phyloP scores from a whole-genome alignment of 2,329 filamentous ascomycete genomes.

The Raffaelea albimanens region DNA sequence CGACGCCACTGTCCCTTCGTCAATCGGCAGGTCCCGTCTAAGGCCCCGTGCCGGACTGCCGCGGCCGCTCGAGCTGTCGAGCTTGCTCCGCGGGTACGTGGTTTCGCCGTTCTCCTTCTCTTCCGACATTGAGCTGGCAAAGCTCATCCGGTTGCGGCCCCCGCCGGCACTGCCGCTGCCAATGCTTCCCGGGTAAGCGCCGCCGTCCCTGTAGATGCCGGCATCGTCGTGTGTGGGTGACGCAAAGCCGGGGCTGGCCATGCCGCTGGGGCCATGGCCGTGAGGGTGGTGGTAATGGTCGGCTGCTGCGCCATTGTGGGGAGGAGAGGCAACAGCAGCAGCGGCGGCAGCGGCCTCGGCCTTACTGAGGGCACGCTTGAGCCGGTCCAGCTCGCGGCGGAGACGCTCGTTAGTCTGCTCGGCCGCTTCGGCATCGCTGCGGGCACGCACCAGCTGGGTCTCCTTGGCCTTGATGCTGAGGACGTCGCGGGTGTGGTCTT shows the following conservation, averaged over 20 bases:
- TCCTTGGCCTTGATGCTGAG: conserved; percentile 97
- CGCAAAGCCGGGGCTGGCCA: conserved; percentile 26
- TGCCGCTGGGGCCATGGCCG: conserved; percentile 6
- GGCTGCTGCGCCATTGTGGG: not conserved
- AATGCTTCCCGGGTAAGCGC: conserved; percentile 20
- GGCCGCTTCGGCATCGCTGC: conserved; percentile 80
- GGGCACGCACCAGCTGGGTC: conserved; percentile 85
- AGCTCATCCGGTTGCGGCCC: conserved; percentile 45
- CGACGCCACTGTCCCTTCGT: conserved; percentile 12
- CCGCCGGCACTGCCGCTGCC: conserved; percentile 14
- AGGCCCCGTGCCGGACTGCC: conserved; percentile 51
- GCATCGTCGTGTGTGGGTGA: conserved; percentile 50
- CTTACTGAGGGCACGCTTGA: conserved; percentile 75
- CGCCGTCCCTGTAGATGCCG: conserved; percentile 48
- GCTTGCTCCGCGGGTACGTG: conserved; percentile 38
- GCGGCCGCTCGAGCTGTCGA: conserved; percentile 44
- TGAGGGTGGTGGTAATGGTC: too few relatives aligned
- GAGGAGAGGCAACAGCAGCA: not conserved
- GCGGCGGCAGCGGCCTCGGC: conserved; percentile 35
- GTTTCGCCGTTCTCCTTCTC: conserved; percentile 60
- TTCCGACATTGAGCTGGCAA: conserved; percentile 58
- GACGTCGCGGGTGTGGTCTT: conserved; percentile 92
- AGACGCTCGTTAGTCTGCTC: conserved; percentile 80
- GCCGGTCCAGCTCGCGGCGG: conserved; percentile 77
- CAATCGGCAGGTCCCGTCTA: conserved; percentile 23